Base-by-base conservation (phyloP, 768 basidiomycete species). In the Leccinum subgranulosum region DNA sequence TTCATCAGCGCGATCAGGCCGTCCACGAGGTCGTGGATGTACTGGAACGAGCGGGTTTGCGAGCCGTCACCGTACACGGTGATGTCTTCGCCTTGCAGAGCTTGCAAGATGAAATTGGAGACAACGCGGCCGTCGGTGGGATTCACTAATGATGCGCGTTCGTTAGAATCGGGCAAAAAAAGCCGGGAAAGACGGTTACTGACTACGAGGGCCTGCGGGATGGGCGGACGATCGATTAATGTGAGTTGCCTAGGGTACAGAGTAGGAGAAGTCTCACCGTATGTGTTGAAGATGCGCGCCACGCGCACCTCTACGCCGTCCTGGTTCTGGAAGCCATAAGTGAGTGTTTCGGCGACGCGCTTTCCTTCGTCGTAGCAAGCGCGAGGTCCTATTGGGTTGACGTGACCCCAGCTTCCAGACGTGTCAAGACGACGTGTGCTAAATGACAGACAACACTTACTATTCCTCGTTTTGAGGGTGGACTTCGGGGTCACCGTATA, bases 341-440 rank as follows among this genome's bases (percentile, higher is more conserved):
- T 95, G 62, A 99, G 75, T 17, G 96, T 97, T 77, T 99, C 97
- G 41, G 97, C 96, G 39, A 98, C 96, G 66, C 97, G 94, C 78
- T 99, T 99, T 50, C 97, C 97, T 76, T 99, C 97, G 69, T 99
- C 97, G 70, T 99, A 99, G 75, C 97, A 99, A n/a, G 96, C 95
- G 60, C 97, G 91, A 58, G 92, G 92, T 23, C 97, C 97, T 65
- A 95, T 97, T 45, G 94, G 94, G 79, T 99, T 99, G 69, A 99
- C 97, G 74, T 98, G 88, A 49, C 94, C 95, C 94, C 94, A 97
- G 74, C 92, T 94, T 43, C 56, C 54, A 56, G 49, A 60, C 39
- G 48, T 51, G 62, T 60, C 58, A 64, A 25, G 57, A 68, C 8
- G 61, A 63, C 34, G 61, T 36, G 45, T 43, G 19, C 8, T 36